Evolutionary conservation across 805 yeast species (phyloP).

Genomic region (Starmerella geochares): DNA sequence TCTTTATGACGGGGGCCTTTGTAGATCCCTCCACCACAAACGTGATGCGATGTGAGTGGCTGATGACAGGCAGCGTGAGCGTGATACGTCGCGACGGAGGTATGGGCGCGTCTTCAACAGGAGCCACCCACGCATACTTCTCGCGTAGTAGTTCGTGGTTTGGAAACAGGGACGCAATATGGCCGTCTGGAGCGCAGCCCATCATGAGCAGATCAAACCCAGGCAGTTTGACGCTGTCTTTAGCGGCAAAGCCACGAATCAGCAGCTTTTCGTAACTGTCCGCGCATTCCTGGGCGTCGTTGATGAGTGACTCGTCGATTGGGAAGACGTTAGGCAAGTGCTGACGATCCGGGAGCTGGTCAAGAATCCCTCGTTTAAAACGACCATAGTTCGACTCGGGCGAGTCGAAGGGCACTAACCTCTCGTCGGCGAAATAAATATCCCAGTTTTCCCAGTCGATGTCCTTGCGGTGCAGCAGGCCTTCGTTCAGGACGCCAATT

Average conservation of each 20-base stretch:
- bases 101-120: slow-evolving; percentile 82
- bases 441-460: slow-evolving; percentile 93
- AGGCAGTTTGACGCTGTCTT: slow-evolving; percentile 91
- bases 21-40: slow-evolving; percentile 95
- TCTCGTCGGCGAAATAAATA: slow-evolving; percentile 90
- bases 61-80: slow-evolving; percentile 83
- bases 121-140: slow-evolving; percentile 87
- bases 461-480: slow-evolving; percentile 62
- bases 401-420: slow-evolving; percentile 78
- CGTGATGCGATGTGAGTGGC: slow-evolving; percentile 84
- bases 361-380: slow-evolving; percentile 73
- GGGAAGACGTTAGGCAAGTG: slow-evolving; percentile 65
- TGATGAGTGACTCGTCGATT: slow-evolving; percentile 62
- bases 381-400: slow-evolving; percentile 83
- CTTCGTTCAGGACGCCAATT: slow-evolving; percentile 76
- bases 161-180: slow-evolving; percentile 92
- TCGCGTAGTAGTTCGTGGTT: slow-evolving; percentile 82
- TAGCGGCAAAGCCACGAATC: slow-evolving; percentile 84
- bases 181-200: slow-evolving; percentile 99
- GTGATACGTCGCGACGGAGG: slow-evolving; percentile 83
- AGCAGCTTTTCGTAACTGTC: slow-evolving; percentile 81
- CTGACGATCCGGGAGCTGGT: slow-evolving; percentile 44
- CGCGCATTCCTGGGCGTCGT: slow-evolving; percentile 70
- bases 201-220: slow-evolving; percentile 81
- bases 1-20: slow-evolving; percentile 83